phyloP scores from a whole-genome alignment of 2,329 filamentous ascomycete genomes.

The Tothia fuscella region DNA sequence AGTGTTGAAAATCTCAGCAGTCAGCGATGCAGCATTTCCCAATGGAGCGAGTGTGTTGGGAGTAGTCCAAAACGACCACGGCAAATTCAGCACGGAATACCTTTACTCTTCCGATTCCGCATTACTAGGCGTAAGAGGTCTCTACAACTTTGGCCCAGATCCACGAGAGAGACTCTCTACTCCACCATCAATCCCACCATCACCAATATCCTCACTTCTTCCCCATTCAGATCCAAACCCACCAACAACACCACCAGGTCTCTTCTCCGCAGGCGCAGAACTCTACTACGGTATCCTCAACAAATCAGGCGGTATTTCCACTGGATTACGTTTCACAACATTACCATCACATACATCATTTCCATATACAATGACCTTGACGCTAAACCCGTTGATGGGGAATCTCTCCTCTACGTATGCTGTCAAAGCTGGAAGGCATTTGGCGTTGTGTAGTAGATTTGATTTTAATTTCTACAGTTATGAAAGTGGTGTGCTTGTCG shows the following conservation, averaged over 20 bases:
- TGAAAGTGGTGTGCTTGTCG: slow-evolving; percentile 85
- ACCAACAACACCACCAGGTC: slow-evolving; percentile 34
- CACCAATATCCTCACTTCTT: not conserved
- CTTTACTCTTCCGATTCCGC: slow-evolving; percentile 88
- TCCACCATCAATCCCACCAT: slow-evolving; percentile 8
- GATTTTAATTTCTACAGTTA: slow-evolving; percentile 98
- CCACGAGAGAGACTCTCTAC: slow-evolving; percentile 29
- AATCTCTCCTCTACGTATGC: slow-evolving; percentile 87
- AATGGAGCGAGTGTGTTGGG: slow-evolving; percentile 68
- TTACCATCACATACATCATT: slow-evolving; percentile 70
- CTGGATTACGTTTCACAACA: slow-evolving; percentile 82
- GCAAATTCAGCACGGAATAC: slow-evolving; percentile 80
- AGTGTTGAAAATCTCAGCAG: slow-evolving; percentile 68
- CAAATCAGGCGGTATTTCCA: slow-evolving; percentile 82
- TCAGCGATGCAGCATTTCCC: slow-evolving; percentile 57
- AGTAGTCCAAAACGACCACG: slow-evolving; percentile 68
- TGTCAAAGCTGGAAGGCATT: slow-evolving; percentile 69
- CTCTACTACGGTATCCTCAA: slow-evolving; percentile 93
- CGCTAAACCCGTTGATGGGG: slow-evolving; percentile 87
- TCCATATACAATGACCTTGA: slow-evolving; percentile 86
- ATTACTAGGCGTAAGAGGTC: slow-evolving; percentile 70
- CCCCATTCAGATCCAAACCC: slow-evolving; percentile 15
- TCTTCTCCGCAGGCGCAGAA: slow-evolving; percentile 82
- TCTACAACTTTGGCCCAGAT: slow-evolving; percentile 89
- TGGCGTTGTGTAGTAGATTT: slow-evolving; percentile 80